Conservation (phyloP, 2,329 filamentous ascomycete genomes). For the Colletotrichum cordylinicola region DNA sequence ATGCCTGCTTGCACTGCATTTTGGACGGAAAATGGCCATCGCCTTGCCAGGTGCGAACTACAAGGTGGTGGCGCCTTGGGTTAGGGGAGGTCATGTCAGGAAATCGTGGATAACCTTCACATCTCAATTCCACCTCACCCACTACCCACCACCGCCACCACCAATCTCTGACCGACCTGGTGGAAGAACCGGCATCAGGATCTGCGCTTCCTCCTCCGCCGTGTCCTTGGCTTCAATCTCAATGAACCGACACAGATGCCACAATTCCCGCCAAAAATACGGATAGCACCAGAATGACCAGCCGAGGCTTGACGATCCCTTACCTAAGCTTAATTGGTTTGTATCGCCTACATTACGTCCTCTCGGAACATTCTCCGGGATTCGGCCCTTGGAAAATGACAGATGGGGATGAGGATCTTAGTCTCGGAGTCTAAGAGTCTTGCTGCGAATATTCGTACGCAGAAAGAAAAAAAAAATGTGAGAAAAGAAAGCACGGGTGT, state of each 20-base stretch:
- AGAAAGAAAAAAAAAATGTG: neutral
- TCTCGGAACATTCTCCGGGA: neutral
- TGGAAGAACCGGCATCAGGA: neutral
- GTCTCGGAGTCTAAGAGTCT: neutral
- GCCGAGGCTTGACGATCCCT: neutral
- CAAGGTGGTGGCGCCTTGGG: neutral
- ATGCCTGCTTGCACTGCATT: neutral
- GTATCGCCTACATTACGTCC: neutral
- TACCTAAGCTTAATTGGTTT: neutral
- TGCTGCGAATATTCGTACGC: neutral
- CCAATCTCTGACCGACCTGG: neutral
- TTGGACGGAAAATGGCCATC: neutral
- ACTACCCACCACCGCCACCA: neutral
- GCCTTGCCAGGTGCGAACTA: neutral
- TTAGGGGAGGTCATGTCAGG: neutral
- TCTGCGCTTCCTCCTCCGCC: neutral
- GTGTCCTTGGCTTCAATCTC: neutral
- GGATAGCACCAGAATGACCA: neutral
- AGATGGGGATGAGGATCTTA: neutral
- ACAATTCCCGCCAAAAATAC: neutral
- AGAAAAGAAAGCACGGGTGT: neutral
- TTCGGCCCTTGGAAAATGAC: neutral
- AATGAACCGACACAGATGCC: neutral
- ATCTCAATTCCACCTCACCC: neutral
- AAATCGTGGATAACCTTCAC: neutral